Conservation (phyloP, 148 eudicot genomes). For the Spergularia bocconei region DNA sequence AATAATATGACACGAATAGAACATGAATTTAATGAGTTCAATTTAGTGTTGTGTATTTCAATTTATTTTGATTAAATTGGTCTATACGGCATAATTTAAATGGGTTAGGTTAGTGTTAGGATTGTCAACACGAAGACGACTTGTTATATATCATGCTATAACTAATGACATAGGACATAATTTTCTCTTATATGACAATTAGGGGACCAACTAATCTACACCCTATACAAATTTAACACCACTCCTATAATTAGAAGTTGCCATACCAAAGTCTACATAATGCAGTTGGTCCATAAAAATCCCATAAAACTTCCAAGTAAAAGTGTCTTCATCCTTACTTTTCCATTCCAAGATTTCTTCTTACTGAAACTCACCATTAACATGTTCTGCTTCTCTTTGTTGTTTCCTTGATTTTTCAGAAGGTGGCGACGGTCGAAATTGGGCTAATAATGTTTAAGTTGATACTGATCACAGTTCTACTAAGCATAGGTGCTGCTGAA, state of each 20-base stretch:
- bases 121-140: no score
- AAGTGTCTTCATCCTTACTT: neutral
- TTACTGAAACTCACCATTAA: neutral
- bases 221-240: neutral
- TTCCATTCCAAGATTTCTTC: conserved; percentile 7
- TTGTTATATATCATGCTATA: neutral
- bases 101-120: no score
- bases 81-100: no score
- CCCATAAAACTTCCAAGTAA: neutral
- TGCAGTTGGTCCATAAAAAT: neutral
- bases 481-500: conserved; percentile 11
- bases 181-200: neutral
- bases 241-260: neutral
- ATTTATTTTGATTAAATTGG: no score
- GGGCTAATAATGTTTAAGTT: neutral
- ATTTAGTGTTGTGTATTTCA: no score
- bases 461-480: conserved; percentile 2
- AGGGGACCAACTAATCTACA: neutral
- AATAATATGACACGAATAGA: no score
- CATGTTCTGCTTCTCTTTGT: neutral
- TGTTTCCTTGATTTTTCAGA: neutral
- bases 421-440: no score
- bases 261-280: neutral
- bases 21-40: no score
- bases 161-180: conserved; percentile 4